Evolutionary conservation across 495 filamentous ascomycete genomes (phyloP).

Genomic region (Penicillium diatomitis): DNA sequence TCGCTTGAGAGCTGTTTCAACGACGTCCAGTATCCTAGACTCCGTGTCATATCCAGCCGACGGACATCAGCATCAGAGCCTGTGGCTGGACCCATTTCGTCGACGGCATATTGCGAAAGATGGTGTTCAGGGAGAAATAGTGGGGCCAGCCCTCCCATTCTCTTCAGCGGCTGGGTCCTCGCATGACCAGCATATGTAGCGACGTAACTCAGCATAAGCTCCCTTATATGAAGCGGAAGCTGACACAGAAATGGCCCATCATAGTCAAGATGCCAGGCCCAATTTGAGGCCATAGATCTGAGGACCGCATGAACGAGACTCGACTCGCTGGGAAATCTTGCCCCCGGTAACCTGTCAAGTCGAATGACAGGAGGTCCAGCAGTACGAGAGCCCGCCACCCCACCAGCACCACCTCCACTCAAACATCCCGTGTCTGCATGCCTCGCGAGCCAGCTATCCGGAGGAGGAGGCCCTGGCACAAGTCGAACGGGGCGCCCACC

Average conservation of each 20-base stretch:
- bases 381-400: background rate
- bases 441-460: slow-evolving; percentile 58
- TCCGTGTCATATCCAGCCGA: slow-evolving; percentile 55
- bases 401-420: too few species aligned
- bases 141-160: slow-evolving; percentile 23
- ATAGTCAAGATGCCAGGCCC: slow-evolving; percentile 58
- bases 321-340: slow-evolving; percentile 29
- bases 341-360: slow-evolving; percentile 36
- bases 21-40: slow-evolving; percentile 48
- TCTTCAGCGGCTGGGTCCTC: slow-evolving; percentile 17
- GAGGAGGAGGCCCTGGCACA: slow-evolving; percentile 60
- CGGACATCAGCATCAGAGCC: slow-evolving; percentile 41
- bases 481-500: slow-evolving; percentile 35
- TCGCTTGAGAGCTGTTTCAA: slow-evolving; percentile 50
- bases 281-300: slow-evolving; percentile 55
- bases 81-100: slow-evolving; percentile 16
- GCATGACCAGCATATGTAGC: slow-evolving; percentile 45
- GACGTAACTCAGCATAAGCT: slow-evolving; percentile 54
- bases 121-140: slow-evolving; percentile 15
- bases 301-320: slow-evolving; percentile 52
- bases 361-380: slow-evolving; percentile 18
- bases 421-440: slow-evolving; percentile 7
- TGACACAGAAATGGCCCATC: slow-evolving; percentile 57
- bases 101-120: slow-evolving; percentile 5
- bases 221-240: slow-evolving; percentile 53